These are phyloP conservation scores for Stipa capillata DNA, from an alignment of 176 grass and related monocot species.

Conservation along the genomic window DNA sequence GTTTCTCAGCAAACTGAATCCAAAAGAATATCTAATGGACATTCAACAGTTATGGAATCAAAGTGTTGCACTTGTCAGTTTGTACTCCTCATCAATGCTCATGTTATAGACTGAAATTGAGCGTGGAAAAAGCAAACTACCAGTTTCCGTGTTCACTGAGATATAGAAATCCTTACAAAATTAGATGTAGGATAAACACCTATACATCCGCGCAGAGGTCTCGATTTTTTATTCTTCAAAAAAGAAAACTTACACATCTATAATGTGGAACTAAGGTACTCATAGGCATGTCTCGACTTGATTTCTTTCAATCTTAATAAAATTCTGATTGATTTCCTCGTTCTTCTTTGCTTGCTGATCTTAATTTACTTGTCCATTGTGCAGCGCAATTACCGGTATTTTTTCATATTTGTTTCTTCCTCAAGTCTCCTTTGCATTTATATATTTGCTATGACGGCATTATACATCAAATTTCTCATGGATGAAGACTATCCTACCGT, in stretches of 20 bases:
- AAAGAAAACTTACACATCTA: no score
- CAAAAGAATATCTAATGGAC: background rate
- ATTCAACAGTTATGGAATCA: background rate
- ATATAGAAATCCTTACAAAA: background rate
- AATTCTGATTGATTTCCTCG: background rate
- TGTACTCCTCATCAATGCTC: background rate
- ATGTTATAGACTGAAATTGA: background rate
- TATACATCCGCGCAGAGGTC: background rate
- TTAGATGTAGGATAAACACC: background rate
- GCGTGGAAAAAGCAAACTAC: background rate
- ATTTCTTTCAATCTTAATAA: background rate
- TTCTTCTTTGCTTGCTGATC: background rate
- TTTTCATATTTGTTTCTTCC: constrained; percentile 74
- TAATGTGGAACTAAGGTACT: background rate
- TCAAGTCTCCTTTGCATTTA: constrained; percentile 68
- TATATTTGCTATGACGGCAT: constrained; percentile 58
- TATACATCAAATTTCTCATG: no score
- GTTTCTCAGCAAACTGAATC: background rate
- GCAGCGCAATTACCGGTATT: constrained; percentile 82
- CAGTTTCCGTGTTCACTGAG: background rate
- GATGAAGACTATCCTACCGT: constrained; percentile 67
- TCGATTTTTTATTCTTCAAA: no score
- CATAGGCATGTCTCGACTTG: background rate
- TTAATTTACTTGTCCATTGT: constrained; percentile 30
- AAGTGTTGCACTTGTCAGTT: background rate